Conservation (phyloP, 2,329 filamentous ascomycete genomes). For the Colletotrichum gloeosporioides region DNA sequence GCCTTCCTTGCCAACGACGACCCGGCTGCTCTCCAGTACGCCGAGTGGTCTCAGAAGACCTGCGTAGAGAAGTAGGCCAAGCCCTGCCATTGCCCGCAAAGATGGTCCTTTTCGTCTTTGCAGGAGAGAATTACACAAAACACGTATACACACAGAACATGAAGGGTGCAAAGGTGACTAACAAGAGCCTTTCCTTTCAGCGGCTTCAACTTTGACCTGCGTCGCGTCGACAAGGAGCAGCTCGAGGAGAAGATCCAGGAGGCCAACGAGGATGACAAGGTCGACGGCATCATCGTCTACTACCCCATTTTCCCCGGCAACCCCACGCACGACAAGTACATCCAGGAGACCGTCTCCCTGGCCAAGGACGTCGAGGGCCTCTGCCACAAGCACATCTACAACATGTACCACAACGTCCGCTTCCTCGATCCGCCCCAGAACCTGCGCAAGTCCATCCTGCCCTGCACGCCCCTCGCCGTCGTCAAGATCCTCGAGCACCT, state of each 20-base stretch:
- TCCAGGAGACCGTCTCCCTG: slow-evolving; percentile 91
- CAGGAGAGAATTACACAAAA: background rate
- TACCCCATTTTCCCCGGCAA: slow-evolving; percentile 91
- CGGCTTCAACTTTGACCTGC: slow-evolving; percentile 89
- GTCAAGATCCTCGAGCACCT: slow-evolving; percentile 97
- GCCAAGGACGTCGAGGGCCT: slow-evolving; percentile 96
- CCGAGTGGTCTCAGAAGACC: slow-evolving; percentile 96
- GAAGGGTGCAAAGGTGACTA: slow-evolving; percentile 7
- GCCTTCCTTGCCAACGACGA: slow-evolving; percentile 94
- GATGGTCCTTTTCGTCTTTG: background rate
- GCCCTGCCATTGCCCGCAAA: background rate
- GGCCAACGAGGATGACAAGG: slow-evolving; percentile 77
- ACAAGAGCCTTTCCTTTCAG: slow-evolving; percentile 46
- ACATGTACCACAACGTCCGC: slow-evolving; percentile 99
- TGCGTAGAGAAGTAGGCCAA: slow-evolving; percentile 87
- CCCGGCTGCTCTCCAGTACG: slow-evolving; percentile 90
- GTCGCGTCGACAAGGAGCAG: slow-evolving; percentile 81
- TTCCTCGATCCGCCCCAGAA: slow-evolving; percentile 84
- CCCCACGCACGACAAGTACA: slow-evolving; percentile 87
- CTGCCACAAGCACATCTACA: slow-evolving; percentile 92
- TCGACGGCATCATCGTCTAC: slow-evolving; percentile 96
- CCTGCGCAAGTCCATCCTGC: slow-evolving; percentile 87
- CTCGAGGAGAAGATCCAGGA: slow-evolving; percentile 88
- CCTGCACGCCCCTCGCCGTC: slow-evolving; percentile 93
- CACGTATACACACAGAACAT: background rate